A percentile compares a stretch with the other conserved stretches of the same genome.
Evolutionary conservation across 2,329 filamentous ascomycete species (phyloP).

Genomic region (Paecilomyces variotii): DNA sequence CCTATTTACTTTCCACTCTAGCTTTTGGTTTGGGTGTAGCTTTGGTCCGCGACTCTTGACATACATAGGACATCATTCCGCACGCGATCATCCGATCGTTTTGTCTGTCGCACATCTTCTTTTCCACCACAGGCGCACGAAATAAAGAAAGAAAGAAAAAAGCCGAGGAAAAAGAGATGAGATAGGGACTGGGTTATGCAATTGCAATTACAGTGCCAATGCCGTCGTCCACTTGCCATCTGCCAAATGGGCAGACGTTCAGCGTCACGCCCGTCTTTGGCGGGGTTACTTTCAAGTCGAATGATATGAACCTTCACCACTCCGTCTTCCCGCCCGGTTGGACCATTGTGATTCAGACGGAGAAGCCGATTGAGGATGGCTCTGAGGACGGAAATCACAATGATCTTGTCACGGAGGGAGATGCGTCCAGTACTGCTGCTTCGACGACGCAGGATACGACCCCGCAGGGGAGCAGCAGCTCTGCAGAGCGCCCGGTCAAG

Average conservation of each 20-base stretch:
- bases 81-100: background rate
- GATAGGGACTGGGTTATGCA: background rate
- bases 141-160: background rate
- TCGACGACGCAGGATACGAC: background rate
- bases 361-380: conserved; percentile 36
- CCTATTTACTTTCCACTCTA: background rate
- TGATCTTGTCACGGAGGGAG: background rate
- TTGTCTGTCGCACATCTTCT: background rate
- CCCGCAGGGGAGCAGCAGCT: conserved; percentile 12
- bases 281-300: conserved; percentile 82
- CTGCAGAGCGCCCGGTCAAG: conserved; percentile 5
- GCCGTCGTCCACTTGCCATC: conserved; percentile 35
- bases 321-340: conserved; percentile 69
- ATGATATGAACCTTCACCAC: conserved; percentile 61
- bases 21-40: background rate
- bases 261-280: conserved; percentile 80
- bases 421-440: background rate
- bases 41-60: background rate
- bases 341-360: conserved; percentile 78
- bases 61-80: background rate
- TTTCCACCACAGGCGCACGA: background rate
- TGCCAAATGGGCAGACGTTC: conserved; percentile 82
- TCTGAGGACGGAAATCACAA: conserved; percentile 5
- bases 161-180: background rate
- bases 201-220: background rate